These are phyloP conservation scores for Ascochyta rabiei DNA, from an alignment of 2,329 filamentous ascomycete species.

Conservation along the genomic window DNA sequence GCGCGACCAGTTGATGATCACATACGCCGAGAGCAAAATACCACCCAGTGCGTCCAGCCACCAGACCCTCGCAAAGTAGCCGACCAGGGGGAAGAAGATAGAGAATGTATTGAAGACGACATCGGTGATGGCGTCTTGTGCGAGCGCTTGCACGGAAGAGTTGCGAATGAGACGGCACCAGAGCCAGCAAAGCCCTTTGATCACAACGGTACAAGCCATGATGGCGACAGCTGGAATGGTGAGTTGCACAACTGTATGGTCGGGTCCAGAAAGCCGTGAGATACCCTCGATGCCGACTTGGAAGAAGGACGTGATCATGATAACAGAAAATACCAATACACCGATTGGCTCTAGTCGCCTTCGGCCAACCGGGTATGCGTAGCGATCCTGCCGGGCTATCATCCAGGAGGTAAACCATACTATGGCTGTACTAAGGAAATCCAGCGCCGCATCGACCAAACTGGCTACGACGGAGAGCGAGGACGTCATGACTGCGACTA, in stretches of 20 bases:
- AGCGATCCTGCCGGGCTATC: constrained; percentile 74
- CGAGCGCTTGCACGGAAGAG: constrained; percentile 81
- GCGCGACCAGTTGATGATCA: constrained; percentile 78
- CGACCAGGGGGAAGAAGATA: constrained; percentile 83
- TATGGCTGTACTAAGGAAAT: constrained; percentile 81
- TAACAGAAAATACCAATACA: constrained; percentile 78
- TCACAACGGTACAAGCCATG: constrained; percentile 80
- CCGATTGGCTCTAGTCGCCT: constrained; percentile 79
- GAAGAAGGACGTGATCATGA: constrained; percentile 85
- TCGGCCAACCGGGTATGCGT: constrained; percentile 79
- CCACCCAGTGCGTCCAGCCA: constrained; percentile 84
- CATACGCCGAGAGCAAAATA: constrained; percentile 75
- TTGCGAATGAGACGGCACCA: constrained; percentile 89
- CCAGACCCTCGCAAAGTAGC: constrained; percentile 78
- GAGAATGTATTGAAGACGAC: constrained; percentile 91
- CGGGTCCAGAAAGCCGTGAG: constrained; percentile 63
- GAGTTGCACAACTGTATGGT: constrained; percentile 75
- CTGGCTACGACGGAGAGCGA: constrained; percentile 82
- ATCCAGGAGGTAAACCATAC: constrained; percentile 79
- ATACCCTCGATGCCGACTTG: constrained; percentile 77
- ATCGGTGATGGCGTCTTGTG: constrained; percentile 71
- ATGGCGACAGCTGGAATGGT: constrained; percentile 75
- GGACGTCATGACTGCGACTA: constrained; percentile 76
- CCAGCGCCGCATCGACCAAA: constrained; percentile 78
- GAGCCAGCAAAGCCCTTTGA: constrained; percentile 83